phyloP scores from a whole-genome alignment of 2,329 filamentous ascomycete genomes.

The Hymenoscyphus albidus region DNA sequence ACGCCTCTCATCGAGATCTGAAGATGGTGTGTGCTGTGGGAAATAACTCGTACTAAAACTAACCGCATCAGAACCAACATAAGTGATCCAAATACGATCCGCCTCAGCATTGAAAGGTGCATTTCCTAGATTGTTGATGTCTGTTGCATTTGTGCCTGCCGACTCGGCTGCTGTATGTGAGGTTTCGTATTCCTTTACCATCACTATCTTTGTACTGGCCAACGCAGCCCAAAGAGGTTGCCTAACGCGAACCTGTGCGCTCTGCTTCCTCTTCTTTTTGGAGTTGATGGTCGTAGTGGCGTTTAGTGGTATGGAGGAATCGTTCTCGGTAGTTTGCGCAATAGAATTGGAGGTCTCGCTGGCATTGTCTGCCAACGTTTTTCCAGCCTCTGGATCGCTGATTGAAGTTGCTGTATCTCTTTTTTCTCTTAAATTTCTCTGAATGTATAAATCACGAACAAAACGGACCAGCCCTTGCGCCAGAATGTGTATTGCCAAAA shows the following conservation, averaged over 20 bases:
- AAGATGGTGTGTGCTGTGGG: conserved; percentile 37
- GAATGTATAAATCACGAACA: conserved; percentile 64
- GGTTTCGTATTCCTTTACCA: conserved; percentile 86
- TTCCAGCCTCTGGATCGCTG: conserved; percentile 62
- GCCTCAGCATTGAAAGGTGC: conserved; percentile 67
- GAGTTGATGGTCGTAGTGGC: conserved; percentile 42
- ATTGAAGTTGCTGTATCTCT: conserved; percentile 47
- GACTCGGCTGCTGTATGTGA: conserved; percentile 73
- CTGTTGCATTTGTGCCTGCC: conserved; percentile 68
- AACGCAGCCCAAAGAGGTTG: conserved; percentile 93
- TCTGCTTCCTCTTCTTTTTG: conserved; percentile 87
- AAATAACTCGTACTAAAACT: conserved; percentile 71
- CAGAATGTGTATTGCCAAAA: conserved; percentile 70
- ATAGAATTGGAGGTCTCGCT: conserved; percentile 36
- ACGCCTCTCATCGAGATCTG: conserved; percentile 38
- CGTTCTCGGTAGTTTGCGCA: conserved; percentile 25
- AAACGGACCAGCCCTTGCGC: conserved; percentile 70
- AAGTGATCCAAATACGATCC: conserved; percentile 75
- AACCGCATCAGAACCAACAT: conserved; percentile 73
- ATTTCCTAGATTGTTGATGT: conserved; percentile 73
- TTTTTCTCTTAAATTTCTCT: conserved; percentile 46
- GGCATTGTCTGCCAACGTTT: conserved; percentile 48
- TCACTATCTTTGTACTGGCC: conserved; percentile 93
- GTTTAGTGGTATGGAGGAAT: conserved; percentile 25
- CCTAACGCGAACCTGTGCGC: conserved; percentile 81